These are phyloP conservation scores for Pichia sp. DNA, from an alignment of 1,139 yeast species.

Conservation along the genomic window DNA sequence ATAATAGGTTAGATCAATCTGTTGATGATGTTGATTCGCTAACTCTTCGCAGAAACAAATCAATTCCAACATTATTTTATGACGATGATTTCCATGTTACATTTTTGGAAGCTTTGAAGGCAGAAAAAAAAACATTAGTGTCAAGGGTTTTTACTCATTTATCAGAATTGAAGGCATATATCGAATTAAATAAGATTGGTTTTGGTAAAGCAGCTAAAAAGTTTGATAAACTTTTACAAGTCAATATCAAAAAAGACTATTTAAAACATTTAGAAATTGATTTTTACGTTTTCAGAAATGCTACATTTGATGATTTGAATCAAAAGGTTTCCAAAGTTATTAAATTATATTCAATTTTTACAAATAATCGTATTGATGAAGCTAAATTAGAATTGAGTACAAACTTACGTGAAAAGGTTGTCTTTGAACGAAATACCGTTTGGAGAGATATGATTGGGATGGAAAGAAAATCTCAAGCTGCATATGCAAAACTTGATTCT, in stretches of 20 bases:
- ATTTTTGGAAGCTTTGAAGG: constrained; percentile 44
- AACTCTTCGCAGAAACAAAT: constrained; percentile 27
- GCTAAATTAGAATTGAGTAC: constrained; percentile 66
- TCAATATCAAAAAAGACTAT: constrained; percentile 49
- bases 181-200: constrained; percentile 81
- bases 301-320: constrained; percentile 43
- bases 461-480: constrained; percentile 64
- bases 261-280: constrained; percentile 31
- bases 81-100: constrained; percentile 42
- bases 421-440: constrained; percentile 94
- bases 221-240: constrained; percentile 75
- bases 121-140: constrained; percentile 63
- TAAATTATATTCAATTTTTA: constrained; percentile 41
- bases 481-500: constrained; percentile 30
- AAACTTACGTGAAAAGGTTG: constrained; percentile 83
- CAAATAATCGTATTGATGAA: constrained; percentile 39
- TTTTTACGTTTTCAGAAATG: constrained; percentile 41
- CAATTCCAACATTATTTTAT: constrained; percentile 35
- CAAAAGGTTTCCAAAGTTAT: constrained; percentile 43
- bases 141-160: constrained; percentile 63
- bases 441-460: constrained; percentile 94
- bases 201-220: constrained; percentile 84
- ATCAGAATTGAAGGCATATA: constrained; percentile 76
- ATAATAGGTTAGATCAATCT: neutral
- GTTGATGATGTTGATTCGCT: constrained; percentile 21